A percentile compares a stretch with the other conserved stretches of the same genome.
phyloP scores from a whole-genome alignment of 306 rosid species.

The Dalbergia cultrata region DNA sequence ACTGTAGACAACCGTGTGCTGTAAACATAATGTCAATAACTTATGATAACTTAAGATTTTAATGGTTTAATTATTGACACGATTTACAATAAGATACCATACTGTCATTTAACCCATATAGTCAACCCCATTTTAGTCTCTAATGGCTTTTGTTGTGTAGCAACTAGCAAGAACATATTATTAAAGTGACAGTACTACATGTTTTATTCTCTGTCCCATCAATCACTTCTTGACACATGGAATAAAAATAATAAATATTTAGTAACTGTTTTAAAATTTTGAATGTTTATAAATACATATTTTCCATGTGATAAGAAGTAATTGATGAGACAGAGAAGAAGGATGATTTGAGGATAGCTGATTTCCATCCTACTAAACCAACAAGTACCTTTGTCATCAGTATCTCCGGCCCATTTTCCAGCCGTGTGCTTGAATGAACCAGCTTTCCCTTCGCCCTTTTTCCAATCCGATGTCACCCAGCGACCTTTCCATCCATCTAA shows the following conservation, averaged over 20 bases:
- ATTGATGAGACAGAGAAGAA: too few species aligned
- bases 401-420: conserved; percentile 95
- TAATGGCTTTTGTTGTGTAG: background rate
- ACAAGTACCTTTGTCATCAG: conserved; percentile 83
- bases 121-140: too few species aligned
- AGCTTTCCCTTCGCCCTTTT: conserved; percentile 85
- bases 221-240: too few species aligned
- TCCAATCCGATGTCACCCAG: conserved; percentile 95
- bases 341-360: too few species aligned
- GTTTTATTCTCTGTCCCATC: too few species aligned
- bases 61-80: too few species aligned
- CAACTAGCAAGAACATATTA: background rate
- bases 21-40: background rate
- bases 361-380: background rate
- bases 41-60: background rate
- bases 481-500: conserved; percentile 86
- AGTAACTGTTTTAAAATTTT: too few species aligned
- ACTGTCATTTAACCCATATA: too few species aligned
- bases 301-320: too few species aligned
- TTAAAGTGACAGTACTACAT: background rate
- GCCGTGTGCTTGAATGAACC: conserved; percentile 90
- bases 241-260: too few species aligned
- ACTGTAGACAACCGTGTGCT: background rate
- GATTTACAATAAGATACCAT: too few species aligned
- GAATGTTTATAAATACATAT: too few species aligned